phyloP scores from a whole-genome alignment of 164 flowering plant species.

The Tetracentron sinense region DNA sequence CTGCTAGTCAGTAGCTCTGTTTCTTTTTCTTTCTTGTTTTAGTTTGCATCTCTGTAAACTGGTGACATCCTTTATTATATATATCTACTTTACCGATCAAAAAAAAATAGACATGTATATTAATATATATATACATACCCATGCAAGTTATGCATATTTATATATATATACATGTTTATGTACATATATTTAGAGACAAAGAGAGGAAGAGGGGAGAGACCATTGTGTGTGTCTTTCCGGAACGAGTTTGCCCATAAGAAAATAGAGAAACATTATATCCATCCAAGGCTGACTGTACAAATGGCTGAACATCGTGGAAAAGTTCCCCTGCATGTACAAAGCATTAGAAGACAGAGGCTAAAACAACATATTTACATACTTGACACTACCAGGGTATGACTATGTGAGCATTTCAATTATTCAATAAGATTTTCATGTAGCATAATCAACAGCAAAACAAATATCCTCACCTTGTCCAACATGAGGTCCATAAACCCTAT shows the following conservation, averaged over 20 bases:
- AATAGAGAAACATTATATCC: constrained; percentile 88
- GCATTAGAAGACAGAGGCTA: constrained; percentile 2
- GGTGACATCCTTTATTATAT: no score
- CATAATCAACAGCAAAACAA: constrained; percentile 4
- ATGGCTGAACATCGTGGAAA: constrained; percentile 88
- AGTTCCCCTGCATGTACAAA: constrained; percentile 82
- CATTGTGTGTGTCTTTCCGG: constrained; percentile 97
- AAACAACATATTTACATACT: neutral
- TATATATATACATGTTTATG: no score
- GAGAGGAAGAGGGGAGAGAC: no score
- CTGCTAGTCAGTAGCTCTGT: no score
- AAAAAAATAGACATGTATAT: no score
- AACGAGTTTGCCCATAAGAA: constrained; percentile 86
- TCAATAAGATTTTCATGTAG: no score
- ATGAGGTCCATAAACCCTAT: constrained; percentile 98
- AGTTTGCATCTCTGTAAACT: no score
- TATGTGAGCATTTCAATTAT: neutral
- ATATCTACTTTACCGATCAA: no score
- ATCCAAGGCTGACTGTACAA: constrained; percentile 97
- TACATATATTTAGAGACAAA: no score
- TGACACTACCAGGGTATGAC: neutral
- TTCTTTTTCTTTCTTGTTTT: no score
- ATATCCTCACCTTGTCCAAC: constrained; percentile 80
- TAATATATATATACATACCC: no score
- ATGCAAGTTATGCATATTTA: no score